These are phyloP conservation scores for Ulvella scutata DNA, from an alignment of 139 green algal species.

Conservation along the genomic window DNA sequence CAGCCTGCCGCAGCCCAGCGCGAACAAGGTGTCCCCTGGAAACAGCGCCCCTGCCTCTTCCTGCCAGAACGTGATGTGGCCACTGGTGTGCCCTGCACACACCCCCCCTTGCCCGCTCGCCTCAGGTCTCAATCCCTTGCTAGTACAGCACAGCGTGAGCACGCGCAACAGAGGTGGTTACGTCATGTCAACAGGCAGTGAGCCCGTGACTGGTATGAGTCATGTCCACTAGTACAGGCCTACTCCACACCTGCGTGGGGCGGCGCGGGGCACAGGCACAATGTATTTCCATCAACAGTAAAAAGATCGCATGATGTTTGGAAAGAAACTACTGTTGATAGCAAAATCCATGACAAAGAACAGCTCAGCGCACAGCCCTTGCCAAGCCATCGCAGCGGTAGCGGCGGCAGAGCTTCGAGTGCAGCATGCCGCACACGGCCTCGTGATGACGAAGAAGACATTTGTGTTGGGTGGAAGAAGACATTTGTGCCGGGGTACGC, in stretches of 20 bases:
- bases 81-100: conserved; percentile 61
- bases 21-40: conserved; percentile 81
- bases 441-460: no score
- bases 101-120: neutral
- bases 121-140: conserved; percentile 55
- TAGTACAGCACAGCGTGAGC: conserved; percentile 16
- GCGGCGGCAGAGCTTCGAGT: conserved; percentile 9
- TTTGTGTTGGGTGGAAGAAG: neutral
- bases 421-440: neutral
- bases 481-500: conserved; percentile 1
- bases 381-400: neutral
- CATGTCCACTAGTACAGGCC: conserved; percentile 1
- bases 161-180: no score
- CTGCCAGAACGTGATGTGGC: conserved; percentile 66
- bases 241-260: neutral
- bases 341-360: neutral
- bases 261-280: no score
- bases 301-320: no score
- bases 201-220: conserved; percentile 31
- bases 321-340: no score
- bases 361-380: neutral
- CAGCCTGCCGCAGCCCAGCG: conserved; percentile 71
- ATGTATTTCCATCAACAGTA: no score
- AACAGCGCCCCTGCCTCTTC: conserved; percentile 49
- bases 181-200: neutral